Evolutionary conservation across 345 rosid genomes (phyloP).

Genomic region (Litchi chinensis): DNA sequence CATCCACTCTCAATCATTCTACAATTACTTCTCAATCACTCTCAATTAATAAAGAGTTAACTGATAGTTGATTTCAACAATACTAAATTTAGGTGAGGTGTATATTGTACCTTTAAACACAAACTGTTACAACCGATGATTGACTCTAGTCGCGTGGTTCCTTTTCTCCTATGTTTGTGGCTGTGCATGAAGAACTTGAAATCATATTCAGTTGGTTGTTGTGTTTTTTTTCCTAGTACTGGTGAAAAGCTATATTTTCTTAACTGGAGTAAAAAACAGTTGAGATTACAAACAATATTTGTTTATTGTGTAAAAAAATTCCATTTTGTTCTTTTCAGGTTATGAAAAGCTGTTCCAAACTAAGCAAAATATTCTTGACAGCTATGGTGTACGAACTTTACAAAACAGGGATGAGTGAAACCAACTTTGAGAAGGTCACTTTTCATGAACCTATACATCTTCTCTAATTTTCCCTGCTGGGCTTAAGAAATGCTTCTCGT

Average conservation of each 20-base stretch:
- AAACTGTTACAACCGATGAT: not conserved
- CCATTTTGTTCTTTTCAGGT: conserved; percentile 42
- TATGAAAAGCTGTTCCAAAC: conserved; percentile 68
- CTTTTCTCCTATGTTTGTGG: not conserved
- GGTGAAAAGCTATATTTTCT: not conserved
- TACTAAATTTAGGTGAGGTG: too few relatives aligned
- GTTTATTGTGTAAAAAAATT: not conserved
- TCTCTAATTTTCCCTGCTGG: not conserved
- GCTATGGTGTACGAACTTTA: conserved; percentile 96
- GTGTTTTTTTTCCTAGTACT: not conserved
- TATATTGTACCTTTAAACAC: not conserved
- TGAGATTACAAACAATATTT: not conserved
- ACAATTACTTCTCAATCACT: too few relatives aligned
- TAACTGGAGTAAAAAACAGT: not conserved
- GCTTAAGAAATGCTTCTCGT: not conserved
- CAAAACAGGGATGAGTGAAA: conserved; percentile 92
- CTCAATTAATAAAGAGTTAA: too few relatives aligned
- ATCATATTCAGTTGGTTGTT: not conserved
- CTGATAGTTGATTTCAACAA: too few relatives aligned
- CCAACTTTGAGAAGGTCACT: conserved; percentile 79
- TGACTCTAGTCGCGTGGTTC: not conserved
- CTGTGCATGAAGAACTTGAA: not conserved
- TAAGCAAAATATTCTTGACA: conserved; percentile 81
- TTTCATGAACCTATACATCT: conserved; percentile 2
- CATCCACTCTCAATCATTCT: too few relatives aligned